Conservation (phyloP, 495 filamentous ascomycete species). For the Elaphomyces granulatus region DNA sequence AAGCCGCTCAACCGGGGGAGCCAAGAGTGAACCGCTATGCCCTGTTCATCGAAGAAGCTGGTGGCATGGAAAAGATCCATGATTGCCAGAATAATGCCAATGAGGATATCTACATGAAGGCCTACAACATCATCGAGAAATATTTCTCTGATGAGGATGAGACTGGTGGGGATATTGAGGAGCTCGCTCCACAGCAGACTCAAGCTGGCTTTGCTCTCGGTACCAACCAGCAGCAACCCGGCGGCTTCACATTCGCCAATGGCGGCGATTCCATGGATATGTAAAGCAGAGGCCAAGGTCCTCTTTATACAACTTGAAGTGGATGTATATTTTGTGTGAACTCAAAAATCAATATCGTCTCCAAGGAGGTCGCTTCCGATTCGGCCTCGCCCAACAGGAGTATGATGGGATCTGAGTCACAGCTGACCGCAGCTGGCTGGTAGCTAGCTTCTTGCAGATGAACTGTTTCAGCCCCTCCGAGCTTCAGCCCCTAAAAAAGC, state of each 20-base stretch:
- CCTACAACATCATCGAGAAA: slow-evolving; percentile 99
- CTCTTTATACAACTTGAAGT: too few species aligned
- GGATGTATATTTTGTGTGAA: too few species aligned
- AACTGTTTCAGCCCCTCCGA: neutral
- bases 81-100: slow-evolving; percentile 99
- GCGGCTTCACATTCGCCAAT: slow-evolving; percentile 87
- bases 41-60: slow-evolving; percentile 95
- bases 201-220: slow-evolving; percentile 77
- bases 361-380: too few species aligned
- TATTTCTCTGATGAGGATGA: slow-evolving; percentile 99
- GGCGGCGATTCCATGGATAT: slow-evolving; percentile 96
- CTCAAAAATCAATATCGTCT: too few species aligned
- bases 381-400: too few species aligned
- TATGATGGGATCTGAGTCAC: too few species aligned
- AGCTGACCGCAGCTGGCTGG: too few species aligned
- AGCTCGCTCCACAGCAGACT: slow-evolving; percentile 50
- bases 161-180: slow-evolving; percentile 58
- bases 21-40: slow-evolving; percentile 91
- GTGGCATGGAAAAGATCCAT: slow-evolving; percentile 99
- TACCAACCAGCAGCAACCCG: slow-evolving; percentile 55
- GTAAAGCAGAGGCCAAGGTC: slow-evolving; percentile 39
- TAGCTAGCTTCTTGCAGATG: too few species aligned
- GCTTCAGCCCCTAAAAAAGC: neutral
- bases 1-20: slow-evolving; percentile 49
- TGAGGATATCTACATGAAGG: slow-evolving; percentile 99